These are phyloP conservation scores for Neopestalotiopsis clavispora DNA, from an alignment of 2,329 filamentous ascomycete genomes.

Conservation along the genomic window DNA sequence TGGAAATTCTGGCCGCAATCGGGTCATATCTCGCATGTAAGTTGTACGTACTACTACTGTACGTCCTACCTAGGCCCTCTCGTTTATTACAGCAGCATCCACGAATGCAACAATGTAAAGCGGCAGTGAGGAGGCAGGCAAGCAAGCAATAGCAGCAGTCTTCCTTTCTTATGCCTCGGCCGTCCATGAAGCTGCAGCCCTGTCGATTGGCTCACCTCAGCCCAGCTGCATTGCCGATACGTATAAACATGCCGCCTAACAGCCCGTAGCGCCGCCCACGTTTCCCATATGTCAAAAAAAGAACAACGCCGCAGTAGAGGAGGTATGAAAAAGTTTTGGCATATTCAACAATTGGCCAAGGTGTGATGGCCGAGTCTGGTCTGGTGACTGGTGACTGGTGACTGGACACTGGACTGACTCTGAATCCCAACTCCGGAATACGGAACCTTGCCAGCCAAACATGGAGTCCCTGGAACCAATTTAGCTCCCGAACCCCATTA, in stretches of 20 bases:
- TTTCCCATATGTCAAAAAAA: neutral
- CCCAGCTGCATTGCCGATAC: neutral
- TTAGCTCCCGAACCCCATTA: constrained; percentile 16
- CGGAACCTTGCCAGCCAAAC: constrained; percentile 10
- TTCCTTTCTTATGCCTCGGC: neutral
- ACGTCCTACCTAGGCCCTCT: neutral
- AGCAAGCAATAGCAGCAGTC: neutral
- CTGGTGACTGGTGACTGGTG: neutral
- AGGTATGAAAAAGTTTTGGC: neutral
- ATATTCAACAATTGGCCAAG: neutral
- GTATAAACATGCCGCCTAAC: neutral
- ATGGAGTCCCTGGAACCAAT: constrained; percentile 3
- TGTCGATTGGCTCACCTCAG: neutral
- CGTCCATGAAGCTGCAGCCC: neutral
- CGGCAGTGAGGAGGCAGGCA: neutral
- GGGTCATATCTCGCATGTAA: neutral
- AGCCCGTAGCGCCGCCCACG: neutral
- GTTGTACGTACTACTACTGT: neutral
- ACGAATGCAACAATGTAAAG: neutral
- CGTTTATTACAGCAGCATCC: neutral
- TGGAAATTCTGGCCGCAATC: neutral
- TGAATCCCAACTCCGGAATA: constrained; percentile 4
- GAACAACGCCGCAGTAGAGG: neutral
- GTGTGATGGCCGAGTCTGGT: neutral
- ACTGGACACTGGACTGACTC: neutral